Conservation (phyloP, 495 filamentous ascomycete species). For the Recurvomyces mirabilis region DNA sequence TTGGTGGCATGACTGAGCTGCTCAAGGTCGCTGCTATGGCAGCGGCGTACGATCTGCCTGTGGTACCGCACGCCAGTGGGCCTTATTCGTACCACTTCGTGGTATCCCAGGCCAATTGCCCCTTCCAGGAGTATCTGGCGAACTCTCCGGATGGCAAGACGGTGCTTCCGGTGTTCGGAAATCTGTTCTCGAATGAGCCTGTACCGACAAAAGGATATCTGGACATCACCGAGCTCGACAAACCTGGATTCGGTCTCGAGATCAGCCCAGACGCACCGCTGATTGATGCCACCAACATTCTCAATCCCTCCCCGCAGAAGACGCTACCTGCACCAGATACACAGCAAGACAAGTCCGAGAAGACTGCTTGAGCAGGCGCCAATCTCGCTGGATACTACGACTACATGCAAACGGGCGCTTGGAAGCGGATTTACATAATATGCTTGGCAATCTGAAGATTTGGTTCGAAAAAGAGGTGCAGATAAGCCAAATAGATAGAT, state of each 20-base stretch:
- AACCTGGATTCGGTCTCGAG: conserved; percentile 82
- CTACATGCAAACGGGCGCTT: no score
- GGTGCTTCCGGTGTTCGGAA: conserved; percentile 81
- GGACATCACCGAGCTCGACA: conserved; percentile 66
- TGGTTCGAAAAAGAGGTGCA: no score
- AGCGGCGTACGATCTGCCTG: conserved; percentile 82
- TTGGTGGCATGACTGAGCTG: conserved; percentile 83
- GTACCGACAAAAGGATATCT: conserved; percentile 74
- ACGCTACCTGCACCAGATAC: conserved; percentile 36
- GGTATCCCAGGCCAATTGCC: conserved; percentile 76
- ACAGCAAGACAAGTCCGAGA: conserved; percentile 1
- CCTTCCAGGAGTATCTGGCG: conserved; percentile 89
- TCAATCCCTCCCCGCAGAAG: conserved; percentile 60
- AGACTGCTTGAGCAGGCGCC: not conserved
- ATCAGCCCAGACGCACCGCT: conserved; percentile 70
- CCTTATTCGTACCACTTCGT: conserved; percentile 94
- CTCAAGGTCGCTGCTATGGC: conserved; percentile 82
- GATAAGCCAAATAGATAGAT: no score
- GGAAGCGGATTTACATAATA: no score
- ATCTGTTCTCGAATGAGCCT: conserved; percentile 82
- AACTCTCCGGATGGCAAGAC: conserved; percentile 83
- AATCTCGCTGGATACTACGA: no score
- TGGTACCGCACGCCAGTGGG: conserved; percentile 86
- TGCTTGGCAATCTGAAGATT: no score
- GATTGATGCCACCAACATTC: conserved; percentile 57